phyloP scores from a whole-genome alignment of 2,329 filamentous ascomycete species.

The Tolypocladium guangdongense region DNA sequence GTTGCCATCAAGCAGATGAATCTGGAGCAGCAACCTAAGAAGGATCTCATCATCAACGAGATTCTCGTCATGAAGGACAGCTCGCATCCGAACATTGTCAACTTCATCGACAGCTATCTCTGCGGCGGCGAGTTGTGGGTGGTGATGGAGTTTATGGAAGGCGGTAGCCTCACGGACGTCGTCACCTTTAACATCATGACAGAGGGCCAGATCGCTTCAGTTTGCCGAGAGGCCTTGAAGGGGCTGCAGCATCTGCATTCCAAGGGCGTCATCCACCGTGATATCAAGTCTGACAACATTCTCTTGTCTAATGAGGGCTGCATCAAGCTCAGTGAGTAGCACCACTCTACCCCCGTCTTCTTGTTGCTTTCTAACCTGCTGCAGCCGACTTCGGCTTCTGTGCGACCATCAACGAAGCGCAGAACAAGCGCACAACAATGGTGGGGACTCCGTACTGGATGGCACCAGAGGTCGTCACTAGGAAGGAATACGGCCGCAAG shows the following conservation, averaged over 20 bases:
- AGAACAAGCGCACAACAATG: conserved; percentile 98
- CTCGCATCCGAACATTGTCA: conserved; percentile 96
- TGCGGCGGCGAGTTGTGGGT: conserved; percentile 91
- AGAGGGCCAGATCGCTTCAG: conserved; percentile 90
- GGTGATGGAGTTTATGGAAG: conserved; percentile 99
- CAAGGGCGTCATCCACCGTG: conserved; percentile 94
- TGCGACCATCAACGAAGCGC: conserved; percentile 92
- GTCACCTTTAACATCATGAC: conserved; percentile 99
- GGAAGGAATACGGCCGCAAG: conserved; percentile 96
- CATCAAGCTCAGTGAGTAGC: conserved; percentile 82
- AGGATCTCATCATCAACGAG: conserved; percentile 97
- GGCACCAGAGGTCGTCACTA: conserved; percentile 94
- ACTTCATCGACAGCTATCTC: conserved; percentile 96
- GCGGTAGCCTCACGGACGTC: conserved; percentile 92
- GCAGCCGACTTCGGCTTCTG: conserved; percentile 96
- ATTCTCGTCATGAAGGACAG: conserved; percentile 99
- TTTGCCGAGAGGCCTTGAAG: conserved; percentile 85
- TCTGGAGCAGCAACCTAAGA: conserved; percentile 94
- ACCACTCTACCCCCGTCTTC: neutral
- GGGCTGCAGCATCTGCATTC: conserved; percentile 93
- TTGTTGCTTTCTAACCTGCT: conserved; percentile 10
- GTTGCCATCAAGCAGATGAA: conserved; percentile 99
- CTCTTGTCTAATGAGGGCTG: conserved; percentile 86
- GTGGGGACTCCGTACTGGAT: conserved; percentile 99
- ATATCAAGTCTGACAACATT: conserved; percentile 99